Evolutionary conservation across 139 green algal genomes (phyloP).

Genomic region (Nannochloris sp.): DNA sequence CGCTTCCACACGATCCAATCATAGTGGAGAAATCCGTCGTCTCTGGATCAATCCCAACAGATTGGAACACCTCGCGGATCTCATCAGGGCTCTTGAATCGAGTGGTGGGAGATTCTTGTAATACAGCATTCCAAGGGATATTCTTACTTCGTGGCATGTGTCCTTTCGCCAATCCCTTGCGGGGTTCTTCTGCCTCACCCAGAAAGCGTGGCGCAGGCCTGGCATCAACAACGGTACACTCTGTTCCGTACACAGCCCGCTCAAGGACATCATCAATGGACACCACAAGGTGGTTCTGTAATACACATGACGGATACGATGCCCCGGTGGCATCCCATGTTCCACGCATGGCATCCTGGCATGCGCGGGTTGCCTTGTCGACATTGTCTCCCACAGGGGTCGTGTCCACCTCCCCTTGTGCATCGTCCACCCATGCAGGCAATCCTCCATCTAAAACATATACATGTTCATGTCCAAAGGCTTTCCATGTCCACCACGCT

Average conservation of each 20-base stretch:
- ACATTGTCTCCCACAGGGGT: constrained; percentile 13
- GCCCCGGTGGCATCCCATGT: constrained; percentile 10
- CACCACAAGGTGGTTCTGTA: background rate
- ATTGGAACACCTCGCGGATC: constrained; percentile 49
- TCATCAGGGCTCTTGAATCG: constrained; percentile 26
- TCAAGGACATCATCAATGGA: constrained; percentile 40
- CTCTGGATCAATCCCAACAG: constrained; percentile 48
- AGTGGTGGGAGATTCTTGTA: constrained; percentile 36
- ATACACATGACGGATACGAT: background rate
- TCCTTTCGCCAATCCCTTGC: constrained; percentile 58
- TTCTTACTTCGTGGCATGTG: constrained; percentile 77
- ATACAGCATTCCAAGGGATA: constrained; percentile 69
- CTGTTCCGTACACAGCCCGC: constrained; percentile 30
- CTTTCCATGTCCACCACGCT: constrained; percentile 85
- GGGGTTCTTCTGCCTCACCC: constrained; percentile 69
- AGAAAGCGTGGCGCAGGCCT: constrained; percentile 49
- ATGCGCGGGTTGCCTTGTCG: background rate
- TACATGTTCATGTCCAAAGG: constrained; percentile 71
- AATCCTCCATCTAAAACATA: constrained; percentile 84
- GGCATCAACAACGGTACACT: constrained; percentile 71
- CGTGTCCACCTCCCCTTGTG: constrained; percentile 32
- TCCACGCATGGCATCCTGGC: background rate
- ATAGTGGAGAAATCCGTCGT: constrained; percentile 24
- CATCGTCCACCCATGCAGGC: constrained; percentile 59
- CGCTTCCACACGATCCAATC: constrained; percentile 73